These are phyloP conservation scores for Tolypocladium cylindrosporum DNA, from an alignment of 2,329 filamentous ascomycete species.

Conservation along the genomic window DNA sequence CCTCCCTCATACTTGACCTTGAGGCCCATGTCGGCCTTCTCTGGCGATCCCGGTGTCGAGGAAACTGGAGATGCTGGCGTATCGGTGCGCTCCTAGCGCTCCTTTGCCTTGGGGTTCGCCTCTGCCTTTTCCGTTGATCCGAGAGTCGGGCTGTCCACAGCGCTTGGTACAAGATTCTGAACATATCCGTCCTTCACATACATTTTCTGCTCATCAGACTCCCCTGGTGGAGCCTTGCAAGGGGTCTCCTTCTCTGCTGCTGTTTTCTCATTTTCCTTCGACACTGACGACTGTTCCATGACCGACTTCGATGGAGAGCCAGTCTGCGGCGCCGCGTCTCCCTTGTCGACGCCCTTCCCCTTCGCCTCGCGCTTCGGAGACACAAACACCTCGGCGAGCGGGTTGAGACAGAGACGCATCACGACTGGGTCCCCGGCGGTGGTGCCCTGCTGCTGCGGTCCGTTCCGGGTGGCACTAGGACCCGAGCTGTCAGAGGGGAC, in stretches of 20 bases:
- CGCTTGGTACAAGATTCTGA: too few species aligned
- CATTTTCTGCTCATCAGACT: background rate
- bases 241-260: background rate
- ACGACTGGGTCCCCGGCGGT: background rate
- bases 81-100: background rate
- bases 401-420: background rate
- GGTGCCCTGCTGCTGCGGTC: background rate
- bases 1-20: too few species aligned
- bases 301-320: background rate
- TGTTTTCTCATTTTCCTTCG: background rate
- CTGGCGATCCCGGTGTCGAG: background rate
- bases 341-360: background rate
- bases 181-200: background rate
- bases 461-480: background rate
- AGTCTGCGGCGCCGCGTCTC: background rate
- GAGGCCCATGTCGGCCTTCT: background rate
- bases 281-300: background rate
- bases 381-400: constrained; percentile 1
- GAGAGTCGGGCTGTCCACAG: background rate
- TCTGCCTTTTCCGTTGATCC: background rate
- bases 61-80: background rate
- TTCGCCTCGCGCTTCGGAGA: background rate
- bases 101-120: background rate
- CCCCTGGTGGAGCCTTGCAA: background rate
- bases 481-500: background rate